phyloP scores from a whole-genome alignment of 2,329 filamentous ascomycete species.

The Tolypocladium amazonense region DNA sequence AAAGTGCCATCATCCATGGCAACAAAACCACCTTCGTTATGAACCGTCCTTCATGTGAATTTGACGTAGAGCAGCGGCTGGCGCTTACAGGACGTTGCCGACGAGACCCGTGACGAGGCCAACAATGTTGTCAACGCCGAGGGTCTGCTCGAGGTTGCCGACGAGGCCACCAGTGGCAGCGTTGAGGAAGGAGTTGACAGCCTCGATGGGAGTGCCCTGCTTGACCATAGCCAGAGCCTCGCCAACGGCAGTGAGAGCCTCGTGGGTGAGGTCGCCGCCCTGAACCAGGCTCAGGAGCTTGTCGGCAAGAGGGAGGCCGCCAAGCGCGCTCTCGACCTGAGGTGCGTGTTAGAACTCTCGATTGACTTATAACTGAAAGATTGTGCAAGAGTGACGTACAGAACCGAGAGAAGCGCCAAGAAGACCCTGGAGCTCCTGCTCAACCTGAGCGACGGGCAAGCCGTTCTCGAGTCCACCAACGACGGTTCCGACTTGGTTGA shows the following conservation, averaged over 20 bases:
- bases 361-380: background rate
- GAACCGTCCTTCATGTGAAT: background rate
- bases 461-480: slow-evolving; percentile 6
- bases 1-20: background rate
- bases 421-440: slow-evolving; percentile 8
- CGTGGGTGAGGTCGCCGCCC: slow-evolving; percentile 4
- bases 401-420: slow-evolving; percentile 4
- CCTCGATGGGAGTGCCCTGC: slow-evolving; percentile 3
- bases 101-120: slow-evolving; percentile 6
- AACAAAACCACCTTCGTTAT: background rate
- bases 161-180: slow-evolving; percentile 8
- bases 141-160: slow-evolving; percentile 7
- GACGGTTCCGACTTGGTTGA: slow-evolving; percentile 6
- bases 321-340: slow-evolving; percentile 10
- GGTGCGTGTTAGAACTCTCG: background rate
- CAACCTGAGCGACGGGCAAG: slow-evolving; percentile 7
- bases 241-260: slow-evolving; percentile 9
- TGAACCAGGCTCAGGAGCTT: slow-evolving; percentile 11
- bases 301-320: slow-evolving; percentile 8
- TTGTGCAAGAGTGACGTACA: background rate
- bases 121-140: slow-evolving; percentile 8
- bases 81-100: background rate
- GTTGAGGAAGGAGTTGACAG: slow-evolving; percentile 9
- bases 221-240: slow-evolving; percentile 11
- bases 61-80: background rate